Evolutionary conservation across 805 yeast genomes (phyloP).

Genomic region (Candida taoyuanica): DNA sequence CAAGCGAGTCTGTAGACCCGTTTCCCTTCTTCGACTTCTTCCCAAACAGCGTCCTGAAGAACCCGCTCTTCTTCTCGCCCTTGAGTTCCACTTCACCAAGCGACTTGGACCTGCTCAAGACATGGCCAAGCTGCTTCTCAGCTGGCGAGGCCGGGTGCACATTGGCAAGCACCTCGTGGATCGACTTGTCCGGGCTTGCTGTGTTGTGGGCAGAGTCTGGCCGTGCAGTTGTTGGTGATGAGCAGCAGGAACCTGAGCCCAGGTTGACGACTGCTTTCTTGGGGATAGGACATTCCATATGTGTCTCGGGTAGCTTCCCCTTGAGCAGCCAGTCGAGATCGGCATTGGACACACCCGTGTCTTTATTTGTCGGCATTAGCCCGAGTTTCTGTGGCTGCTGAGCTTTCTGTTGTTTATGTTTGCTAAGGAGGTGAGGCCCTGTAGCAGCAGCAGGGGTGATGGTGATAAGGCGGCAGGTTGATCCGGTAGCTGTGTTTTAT

Average conservation of each 20-base stretch:
- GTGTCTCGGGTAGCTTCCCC: constrained; percentile 22
- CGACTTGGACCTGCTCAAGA: constrained; percentile 29
- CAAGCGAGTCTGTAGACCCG: constrained; percentile 4
- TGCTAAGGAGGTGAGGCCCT: too few species aligned
- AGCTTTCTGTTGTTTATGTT: too few species aligned
- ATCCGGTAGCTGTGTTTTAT: too few species aligned
- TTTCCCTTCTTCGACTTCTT: constrained; percentile 20
- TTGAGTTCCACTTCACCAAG: constrained; percentile 21
- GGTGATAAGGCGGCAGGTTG: too few species aligned
- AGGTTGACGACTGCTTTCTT: constrained; percentile 2
- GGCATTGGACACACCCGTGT: constrained; percentile 33
- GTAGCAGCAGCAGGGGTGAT: too few species aligned
- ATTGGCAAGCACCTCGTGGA: constrained; percentile 9
- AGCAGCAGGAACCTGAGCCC: background rate
- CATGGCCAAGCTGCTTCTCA: constrained; percentile 13
- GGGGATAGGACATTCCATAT: constrained; percentile 8
- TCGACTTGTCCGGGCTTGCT: constrained; percentile 6
- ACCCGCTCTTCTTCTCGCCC: constrained; percentile 31
- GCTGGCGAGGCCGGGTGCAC: constrained; percentile 5
- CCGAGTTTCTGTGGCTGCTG: too few species aligned
- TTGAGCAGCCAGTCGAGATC: constrained; percentile 53
- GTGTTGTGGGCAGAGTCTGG: background rate
- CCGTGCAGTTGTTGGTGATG: background rate
- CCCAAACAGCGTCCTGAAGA: constrained; percentile 33
- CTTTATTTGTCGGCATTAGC: background rate